phyloP scores from a whole-genome alignment of 2,329 filamentous ascomycete species.

The Colletotrichum tamarilloi region DNA sequence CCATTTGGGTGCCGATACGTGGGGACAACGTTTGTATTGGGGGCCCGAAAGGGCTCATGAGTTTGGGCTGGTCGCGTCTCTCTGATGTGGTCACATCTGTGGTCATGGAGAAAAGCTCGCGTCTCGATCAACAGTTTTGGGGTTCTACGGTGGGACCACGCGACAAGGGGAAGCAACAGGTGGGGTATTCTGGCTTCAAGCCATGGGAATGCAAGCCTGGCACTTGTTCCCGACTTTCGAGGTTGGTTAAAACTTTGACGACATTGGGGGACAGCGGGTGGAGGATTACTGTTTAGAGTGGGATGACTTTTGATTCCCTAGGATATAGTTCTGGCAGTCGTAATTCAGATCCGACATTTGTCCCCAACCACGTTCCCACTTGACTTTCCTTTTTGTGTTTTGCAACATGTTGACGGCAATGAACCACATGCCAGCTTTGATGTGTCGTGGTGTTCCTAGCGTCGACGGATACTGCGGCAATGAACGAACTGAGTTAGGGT shows the following conservation, averaged over 20 bases:
- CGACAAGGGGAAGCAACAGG: slow-evolving; percentile 46
- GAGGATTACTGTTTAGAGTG: slow-evolving; percentile 45
- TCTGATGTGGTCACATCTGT: slow-evolving; percentile 45
- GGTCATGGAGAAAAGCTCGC: slow-evolving; percentile 46
- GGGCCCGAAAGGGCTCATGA: slow-evolving; percentile 37
- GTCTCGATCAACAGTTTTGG: slow-evolving; percentile 43
- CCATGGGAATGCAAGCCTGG: slow-evolving; percentile 42
- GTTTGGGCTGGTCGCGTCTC: slow-evolving; percentile 65
- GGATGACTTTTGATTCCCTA: slow-evolving; percentile 46
- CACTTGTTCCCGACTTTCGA: slow-evolving; percentile 39
- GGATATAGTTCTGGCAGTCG: slow-evolving; percentile 41
- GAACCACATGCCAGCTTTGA: no score
- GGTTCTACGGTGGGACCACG: slow-evolving; percentile 34
- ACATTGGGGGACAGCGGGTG: slow-evolving; percentile 46
- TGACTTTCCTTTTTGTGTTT: no score
- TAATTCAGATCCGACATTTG: slow-evolving; percentile 49
- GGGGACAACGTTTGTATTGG: slow-evolving; percentile 38
- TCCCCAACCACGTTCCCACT: slow-evolving; percentile 30
- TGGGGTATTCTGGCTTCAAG: slow-evolving; percentile 46
- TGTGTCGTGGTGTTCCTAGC: no score
- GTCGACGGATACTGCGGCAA: no score
- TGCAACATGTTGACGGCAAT: no score
- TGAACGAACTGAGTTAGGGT: no score
- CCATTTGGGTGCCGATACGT: slow-evolving; percentile 37
- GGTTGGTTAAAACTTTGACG: slow-evolving; percentile 10